Conservation (phyloP, 352 stramenopile species). For the Phytophthora melonis region DNA sequence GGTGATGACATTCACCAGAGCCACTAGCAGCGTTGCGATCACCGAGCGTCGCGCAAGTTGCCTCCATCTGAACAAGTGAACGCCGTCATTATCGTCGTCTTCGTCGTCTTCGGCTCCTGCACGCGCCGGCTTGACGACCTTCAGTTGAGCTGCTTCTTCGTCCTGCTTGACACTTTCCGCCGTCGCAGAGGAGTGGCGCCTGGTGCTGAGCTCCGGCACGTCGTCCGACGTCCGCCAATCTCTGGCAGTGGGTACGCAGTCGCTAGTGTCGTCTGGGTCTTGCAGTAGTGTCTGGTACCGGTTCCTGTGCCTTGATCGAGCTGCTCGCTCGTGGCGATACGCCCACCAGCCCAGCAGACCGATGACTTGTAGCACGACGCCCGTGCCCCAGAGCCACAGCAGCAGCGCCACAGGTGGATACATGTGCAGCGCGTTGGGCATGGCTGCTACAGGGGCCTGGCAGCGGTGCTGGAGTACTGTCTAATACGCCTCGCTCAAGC, state of each 20-base stretch:
- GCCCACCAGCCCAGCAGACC: constrained; percentile 38
- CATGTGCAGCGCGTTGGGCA: constrained; percentile 55
- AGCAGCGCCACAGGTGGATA: constrained; percentile 50
- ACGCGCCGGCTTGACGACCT: constrained; percentile 18
- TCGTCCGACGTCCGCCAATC: constrained; percentile 30
- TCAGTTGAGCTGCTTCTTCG: background rate
- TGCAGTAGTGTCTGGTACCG: constrained; percentile 21
- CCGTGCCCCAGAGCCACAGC: constrained; percentile 36
- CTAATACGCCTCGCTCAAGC: background rate
- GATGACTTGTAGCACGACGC: constrained; percentile 48
- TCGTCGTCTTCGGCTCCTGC: constrained; percentile 33
- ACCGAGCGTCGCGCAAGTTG: constrained; percentile 34
- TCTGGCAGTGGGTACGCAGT: constrained; percentile 14
- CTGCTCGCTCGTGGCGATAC: constrained; percentile 19
- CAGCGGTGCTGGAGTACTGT: background rate
- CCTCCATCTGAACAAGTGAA: constrained; percentile 42
- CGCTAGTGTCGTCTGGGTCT: constrained; percentile 1
- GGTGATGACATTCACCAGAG: constrained; percentile 17
- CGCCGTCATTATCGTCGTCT: constrained; percentile 21
- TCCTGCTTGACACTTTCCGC: constrained; percentile 21
- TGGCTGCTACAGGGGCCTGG: background rate
- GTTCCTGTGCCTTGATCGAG: background rate
- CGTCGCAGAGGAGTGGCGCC: constrained; percentile 17
- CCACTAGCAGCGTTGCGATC: constrained; percentile 34
- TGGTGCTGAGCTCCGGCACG: constrained; percentile 23